Conservation (phyloP, 345 rosid genomes). For the Sonneratia caseolaris region DNA sequence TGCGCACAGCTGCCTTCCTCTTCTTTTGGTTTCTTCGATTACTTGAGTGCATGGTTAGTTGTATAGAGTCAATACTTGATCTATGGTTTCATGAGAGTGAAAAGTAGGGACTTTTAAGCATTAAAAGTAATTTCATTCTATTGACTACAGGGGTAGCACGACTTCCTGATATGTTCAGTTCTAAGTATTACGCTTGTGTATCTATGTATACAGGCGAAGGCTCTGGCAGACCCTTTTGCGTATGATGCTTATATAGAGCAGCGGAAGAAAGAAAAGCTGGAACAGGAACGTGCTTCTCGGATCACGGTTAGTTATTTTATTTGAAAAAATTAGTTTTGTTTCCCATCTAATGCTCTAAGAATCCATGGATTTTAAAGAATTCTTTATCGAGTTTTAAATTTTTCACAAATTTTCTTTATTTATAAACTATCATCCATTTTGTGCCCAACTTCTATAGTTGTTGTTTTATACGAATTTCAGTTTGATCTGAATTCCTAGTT, state of each 20-base stretch:
- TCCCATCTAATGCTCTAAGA: no score
- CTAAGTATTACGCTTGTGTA: not conserved
- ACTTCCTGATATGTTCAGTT: not conserved
- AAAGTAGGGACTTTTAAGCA: not conserved
- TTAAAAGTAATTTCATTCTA: not conserved
- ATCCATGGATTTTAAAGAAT: no score
- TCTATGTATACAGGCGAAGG: slow-evolving; percentile 42
- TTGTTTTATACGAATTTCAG: no score
- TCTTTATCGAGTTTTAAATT: no score
- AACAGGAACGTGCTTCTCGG: slow-evolving; percentile 38
- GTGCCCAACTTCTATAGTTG: no score
- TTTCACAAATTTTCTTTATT: no score
- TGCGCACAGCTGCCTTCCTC: not conserved
- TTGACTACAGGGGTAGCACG: not conserved
- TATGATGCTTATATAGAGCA: slow-evolving; percentile 50
- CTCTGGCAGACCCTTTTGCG: slow-evolving; percentile 61
- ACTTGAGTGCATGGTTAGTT: not conserved
- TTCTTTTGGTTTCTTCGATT: not conserved
- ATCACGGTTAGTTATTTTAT: slow-evolving; percentile 57
- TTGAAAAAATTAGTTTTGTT: no score
- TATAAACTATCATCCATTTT: no score
- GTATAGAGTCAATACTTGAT: not conserved
- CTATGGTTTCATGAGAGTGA: not conserved
- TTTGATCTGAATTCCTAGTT: no score
- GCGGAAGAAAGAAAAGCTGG: slow-evolving; percentile 55